Evolutionary conservation across 176 grass and related monocot genomes (phyloP).

Genomic region (Guadua angustifolia): DNA sequence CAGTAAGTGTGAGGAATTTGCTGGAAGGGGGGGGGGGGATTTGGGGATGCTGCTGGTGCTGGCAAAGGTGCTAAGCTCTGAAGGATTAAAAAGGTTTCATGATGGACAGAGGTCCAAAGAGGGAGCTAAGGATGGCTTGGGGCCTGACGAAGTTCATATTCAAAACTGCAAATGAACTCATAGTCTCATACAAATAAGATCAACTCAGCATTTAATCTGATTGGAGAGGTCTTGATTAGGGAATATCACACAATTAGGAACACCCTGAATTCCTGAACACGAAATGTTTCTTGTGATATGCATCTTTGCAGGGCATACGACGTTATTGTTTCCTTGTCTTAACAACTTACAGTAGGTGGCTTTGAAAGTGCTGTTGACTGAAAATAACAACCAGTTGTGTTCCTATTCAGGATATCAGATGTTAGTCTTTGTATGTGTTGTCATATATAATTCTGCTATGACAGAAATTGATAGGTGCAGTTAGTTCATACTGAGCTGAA

Average conservation of each 20-base stretch:
- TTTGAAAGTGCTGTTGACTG: neutral
- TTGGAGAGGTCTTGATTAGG: neutral
- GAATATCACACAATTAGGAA: neutral
- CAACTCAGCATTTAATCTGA: slow-evolving; percentile 6
- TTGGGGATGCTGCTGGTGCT: neutral
- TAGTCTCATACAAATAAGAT: slow-evolving; percentile 12
- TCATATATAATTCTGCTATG: neutral
- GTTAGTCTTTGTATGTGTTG: neutral
- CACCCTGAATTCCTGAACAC: neutral
- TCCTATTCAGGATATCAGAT: neutral
- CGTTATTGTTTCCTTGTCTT: neutral
- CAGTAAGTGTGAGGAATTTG: neutral
- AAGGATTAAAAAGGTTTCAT: neutral
- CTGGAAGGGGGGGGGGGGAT: neutral
- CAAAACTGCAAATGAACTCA: slow-evolving; percentile 4
- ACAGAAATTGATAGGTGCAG: neutral
- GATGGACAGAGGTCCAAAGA: neutral
- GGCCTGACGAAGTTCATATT: neutral
- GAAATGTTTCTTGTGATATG: neutral
- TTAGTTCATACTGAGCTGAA: neutral
- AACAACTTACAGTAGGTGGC: neutral
- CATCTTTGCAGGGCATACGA: neutral
- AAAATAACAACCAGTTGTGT: neutral
- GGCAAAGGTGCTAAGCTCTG: neutral
- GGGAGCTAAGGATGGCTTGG: neutral